These are phyloP conservation scores for Exophiala sp. DNA, from an alignment of 2,329 filamentous ascomycete genomes.

Conservation along the genomic window DNA sequence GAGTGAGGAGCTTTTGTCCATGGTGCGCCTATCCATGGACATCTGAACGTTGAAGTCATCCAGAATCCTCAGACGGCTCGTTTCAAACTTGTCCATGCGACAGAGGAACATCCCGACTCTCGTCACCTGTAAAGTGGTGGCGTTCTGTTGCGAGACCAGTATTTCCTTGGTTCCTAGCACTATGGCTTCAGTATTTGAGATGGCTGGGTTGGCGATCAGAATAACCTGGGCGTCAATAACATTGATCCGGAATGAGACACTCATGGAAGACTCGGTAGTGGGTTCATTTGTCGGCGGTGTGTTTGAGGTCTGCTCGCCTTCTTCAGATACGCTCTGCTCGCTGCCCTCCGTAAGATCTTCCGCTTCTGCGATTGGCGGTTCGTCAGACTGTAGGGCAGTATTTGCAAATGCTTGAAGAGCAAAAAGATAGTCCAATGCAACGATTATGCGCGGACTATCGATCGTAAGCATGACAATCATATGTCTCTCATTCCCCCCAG, in stretches of 20 bases:
- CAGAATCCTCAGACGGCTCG: conserved; percentile 79
- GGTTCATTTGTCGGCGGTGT: conserved; percentile 35
- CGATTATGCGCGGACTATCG: conserved; percentile 89
- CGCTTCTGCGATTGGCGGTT: conserved; percentile 41
- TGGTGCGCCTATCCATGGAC: conserved; percentile 69
- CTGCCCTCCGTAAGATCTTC: conserved; percentile 40
- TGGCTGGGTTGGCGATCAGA: conserved; percentile 87
- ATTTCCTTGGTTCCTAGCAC: conserved; percentile 92
- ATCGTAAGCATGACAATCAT: conserved; percentile 88
- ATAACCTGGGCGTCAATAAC: conserved; percentile 95
- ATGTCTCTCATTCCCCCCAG: conserved; percentile 71
- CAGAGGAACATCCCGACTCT: conserved; percentile 98
- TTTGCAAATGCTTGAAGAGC: conserved; percentile 78
- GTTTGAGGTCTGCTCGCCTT: conserved; percentile 38
- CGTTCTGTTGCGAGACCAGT: conserved; percentile 86
- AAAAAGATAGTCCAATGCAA: conserved; percentile 92
- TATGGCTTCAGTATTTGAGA: conserved; percentile 86
- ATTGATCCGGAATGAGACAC: conserved; percentile 81
- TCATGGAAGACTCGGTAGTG: conserved; percentile 49
- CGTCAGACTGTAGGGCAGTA: conserved; percentile 55
- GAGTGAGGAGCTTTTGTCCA: conserved; percentile 54
- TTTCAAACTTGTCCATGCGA: conserved; percentile 96
- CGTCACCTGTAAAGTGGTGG: conserved; percentile 85
- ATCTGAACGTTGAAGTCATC: conserved; percentile 93
- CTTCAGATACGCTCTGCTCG: conserved; percentile 29